Base-by-base conservation (phyloP, 2,329 filamentous ascomycete genomes). In the Fusarium buharicum region DNA sequence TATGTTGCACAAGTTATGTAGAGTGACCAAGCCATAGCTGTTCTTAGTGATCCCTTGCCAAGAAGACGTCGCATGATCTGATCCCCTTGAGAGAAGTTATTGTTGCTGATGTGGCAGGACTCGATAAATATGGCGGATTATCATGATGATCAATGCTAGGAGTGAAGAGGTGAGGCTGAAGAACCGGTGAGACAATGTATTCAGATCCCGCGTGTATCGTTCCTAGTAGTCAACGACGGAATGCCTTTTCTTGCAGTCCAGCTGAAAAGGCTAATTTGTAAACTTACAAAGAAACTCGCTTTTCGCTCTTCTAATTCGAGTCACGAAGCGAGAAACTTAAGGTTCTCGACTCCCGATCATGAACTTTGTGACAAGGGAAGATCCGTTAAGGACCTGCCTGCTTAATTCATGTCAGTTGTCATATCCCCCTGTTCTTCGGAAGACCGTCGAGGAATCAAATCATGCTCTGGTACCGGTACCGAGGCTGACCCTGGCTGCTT, bases 401-500 rank as follows among this genome's bases (percentile, higher is more conserved):
- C 14, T 18, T 20, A 4, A 3, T 14, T 12, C 43, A 18, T 40
- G 41, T 52, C 50, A 52, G 17, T 52, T 52, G 40, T 52, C 50
- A 52, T 47, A 39, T 39, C 38, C 27, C 11, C 24, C 12, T 24
- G 22, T 24, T 24, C 22, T 24, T 8, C 22, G 22, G 18, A 46
- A 20, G 45, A 17, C n/a, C 18, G 22, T 30, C 38, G 27, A 28
- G 28, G 36, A 45, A 38, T 51, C 49, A 51, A 47, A 46, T 41
- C 52, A 59, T 46, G 27, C 17, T 6, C 12, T 13, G 36, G 62
- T 62, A 50, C 46, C 52, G 39, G 45, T 64, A 66, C 62, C 46
- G 41, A 57, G 44, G 45, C 46, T 55, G 47, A 56, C 41, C 60
- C 60, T 45, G 46, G 47, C 33, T 37, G 38, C 36, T 43, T 31